Conservation (phyloP, 148 eudicot species). For the Fagopyrum tataricum region DNA sequence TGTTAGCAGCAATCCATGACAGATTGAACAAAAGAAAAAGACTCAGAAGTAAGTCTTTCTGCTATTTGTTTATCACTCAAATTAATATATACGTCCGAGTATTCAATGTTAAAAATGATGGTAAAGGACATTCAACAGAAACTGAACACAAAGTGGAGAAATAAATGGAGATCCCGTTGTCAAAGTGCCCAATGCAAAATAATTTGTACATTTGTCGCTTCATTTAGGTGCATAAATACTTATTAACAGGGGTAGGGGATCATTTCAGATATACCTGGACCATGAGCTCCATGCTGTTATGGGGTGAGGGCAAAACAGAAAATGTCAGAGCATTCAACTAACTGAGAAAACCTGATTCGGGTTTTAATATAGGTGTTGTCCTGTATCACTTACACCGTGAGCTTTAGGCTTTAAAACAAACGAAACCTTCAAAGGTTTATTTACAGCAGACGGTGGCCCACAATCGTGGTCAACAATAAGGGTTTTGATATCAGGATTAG, state of each 20-base stretch:
- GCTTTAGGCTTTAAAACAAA: constrained; percentile 68
- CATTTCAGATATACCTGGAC: constrained; percentile 36
- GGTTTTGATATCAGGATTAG: constrained; percentile 88
- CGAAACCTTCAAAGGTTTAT: constrained; percentile 57
- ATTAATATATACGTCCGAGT: too few species aligned
- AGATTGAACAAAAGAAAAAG: not conserved
- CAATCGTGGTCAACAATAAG: constrained; percentile 89
- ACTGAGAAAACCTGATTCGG: not conserved
- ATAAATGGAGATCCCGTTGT: not conserved
- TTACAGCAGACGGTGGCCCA: constrained; percentile 83
- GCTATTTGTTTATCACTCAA: too few species aligned
- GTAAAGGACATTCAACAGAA: too few species aligned
- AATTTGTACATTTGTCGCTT: not conserved
- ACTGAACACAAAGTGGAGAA: not conserved
- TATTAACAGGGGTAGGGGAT: not conserved
- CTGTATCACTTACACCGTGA: constrained; percentile 61
- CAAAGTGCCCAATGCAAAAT: not conserved
- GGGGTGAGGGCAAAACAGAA: constrained; percentile 34
- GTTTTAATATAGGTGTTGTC: not conserved
- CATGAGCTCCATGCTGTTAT: constrained; percentile 67
- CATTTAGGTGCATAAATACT: not conserved
- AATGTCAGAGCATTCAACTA: constrained; percentile 17
- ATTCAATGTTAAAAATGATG: too few species aligned
- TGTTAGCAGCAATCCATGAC: constrained; percentile 3
- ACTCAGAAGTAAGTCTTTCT: not conserved